Conservation (phyloP, 495 filamentous ascomycete species). For the Trichoderma parareesei region DNA sequence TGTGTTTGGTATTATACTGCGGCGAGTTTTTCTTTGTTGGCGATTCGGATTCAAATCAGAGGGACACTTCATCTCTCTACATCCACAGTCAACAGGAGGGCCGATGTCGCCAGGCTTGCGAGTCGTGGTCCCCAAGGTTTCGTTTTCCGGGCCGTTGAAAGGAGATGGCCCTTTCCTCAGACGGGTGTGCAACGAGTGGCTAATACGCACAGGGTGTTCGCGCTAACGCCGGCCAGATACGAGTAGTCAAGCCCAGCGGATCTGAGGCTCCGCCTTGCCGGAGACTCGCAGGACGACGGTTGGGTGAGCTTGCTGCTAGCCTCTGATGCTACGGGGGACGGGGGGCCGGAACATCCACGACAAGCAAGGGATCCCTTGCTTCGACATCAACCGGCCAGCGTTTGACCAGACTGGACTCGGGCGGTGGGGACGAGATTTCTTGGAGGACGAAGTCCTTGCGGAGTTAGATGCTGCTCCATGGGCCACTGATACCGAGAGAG, state of each 20-base stretch:
- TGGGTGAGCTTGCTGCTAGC: background rate
- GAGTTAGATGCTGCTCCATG: background rate
- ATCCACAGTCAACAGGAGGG: no score
- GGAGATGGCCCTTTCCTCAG: background rate
- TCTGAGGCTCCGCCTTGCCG: conserved; percentile 4
- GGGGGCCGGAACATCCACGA: no score
- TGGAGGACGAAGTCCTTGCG: background rate
- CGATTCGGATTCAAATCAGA: no score
- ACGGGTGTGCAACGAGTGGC: background rate
- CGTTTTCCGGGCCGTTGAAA: background rate
- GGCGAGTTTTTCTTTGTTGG: no score
- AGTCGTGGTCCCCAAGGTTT: no score
- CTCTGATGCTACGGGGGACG: background rate
- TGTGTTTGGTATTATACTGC: no score
- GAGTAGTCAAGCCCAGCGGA: background rate
- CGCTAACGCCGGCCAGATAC: background rate
- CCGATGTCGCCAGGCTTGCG: no score
- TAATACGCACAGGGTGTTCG: background rate
- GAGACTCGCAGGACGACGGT: background rate
- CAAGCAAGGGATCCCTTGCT: background rate
- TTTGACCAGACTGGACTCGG: background rate
- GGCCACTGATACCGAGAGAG: background rate
- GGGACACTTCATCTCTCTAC: no score
- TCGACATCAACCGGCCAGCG: background rate
- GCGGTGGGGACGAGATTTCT: background rate